Evolutionary conservation across 1,284 basidiomycete species (phyloP).

Genomic region (Apiotrichum mycotoxinovorans): DNA sequence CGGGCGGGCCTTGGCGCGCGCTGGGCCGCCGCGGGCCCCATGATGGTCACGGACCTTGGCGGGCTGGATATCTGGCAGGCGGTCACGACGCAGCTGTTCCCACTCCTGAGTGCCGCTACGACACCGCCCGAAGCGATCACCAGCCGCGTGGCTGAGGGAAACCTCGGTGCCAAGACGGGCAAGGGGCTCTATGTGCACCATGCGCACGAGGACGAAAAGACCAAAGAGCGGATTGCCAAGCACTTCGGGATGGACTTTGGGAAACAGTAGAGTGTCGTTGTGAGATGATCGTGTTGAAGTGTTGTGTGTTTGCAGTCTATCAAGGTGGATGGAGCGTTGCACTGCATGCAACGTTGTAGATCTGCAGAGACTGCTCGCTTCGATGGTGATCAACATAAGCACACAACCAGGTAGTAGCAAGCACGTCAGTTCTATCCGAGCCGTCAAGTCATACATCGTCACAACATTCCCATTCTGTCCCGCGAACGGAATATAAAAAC

Average conservation of each 20-base stretch:
- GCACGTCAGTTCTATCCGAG: no score
- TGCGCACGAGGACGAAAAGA: conserved; percentile 1
- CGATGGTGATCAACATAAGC: no score
- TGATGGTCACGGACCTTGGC: conserved; percentile 13
- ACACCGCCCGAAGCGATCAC: conserved; percentile 8
- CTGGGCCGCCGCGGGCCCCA: conserved; percentile 16
- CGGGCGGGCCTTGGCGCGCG: conserved; percentile 9
- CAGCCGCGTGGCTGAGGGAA: not conserved
- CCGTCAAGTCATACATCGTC: no score
- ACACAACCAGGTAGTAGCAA: no score
- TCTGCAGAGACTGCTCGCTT: no score
- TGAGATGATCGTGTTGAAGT: no score
- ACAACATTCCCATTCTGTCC: no score
- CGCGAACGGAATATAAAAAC: no score
- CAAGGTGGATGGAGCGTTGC: no score
- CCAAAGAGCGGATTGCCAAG: conserved; percentile 5
- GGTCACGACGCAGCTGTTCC: conserved; percentile 12
- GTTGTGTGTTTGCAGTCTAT: no score
- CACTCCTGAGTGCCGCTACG: conserved; percentile 4
- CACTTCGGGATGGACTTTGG: conserved; percentile 15
- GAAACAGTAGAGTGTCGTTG: not conserved
- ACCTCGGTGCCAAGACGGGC: conserved; percentile 13
- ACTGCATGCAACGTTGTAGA: no score
- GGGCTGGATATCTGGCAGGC: conserved; percentile 17
- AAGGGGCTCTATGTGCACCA: conserved; percentile 11